These are phyloP conservation scores for Linnemannia elongata DNA, from an alignment of 192 early-diverging fungal species.

Conservation along the genomic window DNA sequence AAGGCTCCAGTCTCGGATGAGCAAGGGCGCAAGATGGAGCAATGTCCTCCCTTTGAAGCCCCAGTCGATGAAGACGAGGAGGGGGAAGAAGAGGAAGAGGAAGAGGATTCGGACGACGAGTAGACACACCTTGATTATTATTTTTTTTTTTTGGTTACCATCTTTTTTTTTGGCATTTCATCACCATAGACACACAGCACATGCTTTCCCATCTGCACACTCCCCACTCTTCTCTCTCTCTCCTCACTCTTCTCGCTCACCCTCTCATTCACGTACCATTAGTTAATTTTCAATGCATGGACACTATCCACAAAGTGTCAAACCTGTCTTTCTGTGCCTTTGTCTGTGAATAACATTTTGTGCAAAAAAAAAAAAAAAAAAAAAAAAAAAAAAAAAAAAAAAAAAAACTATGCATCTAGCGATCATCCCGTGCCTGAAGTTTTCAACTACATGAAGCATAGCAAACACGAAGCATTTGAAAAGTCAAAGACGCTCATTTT, in stretches of 20 bases:
- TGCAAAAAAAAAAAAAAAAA: background rate
- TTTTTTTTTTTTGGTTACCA: background rate
- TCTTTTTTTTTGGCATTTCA: background rate
- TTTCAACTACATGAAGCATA: no score
- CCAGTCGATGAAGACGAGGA: conserved; percentile 2
- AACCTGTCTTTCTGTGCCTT: background rate
- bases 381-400: background rate
- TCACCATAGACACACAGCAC: background rate
- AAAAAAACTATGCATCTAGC: background rate
- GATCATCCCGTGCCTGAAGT: no score
- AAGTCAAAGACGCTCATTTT: no score
- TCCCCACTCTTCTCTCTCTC: background rate
- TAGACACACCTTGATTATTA: no score
- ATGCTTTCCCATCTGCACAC: background rate
- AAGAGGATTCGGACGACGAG: conserved; percentile 21
- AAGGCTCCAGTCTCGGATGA: conserved; percentile 7
- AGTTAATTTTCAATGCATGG: background rate
- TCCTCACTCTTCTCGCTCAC: background rate
- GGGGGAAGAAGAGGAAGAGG: conserved; percentile 1
- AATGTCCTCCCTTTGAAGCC: conserved; percentile 17
- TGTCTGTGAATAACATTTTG: background rate
- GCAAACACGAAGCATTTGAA: no score
- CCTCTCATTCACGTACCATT: background rate
- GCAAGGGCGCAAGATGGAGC: conserved; percentile 11
- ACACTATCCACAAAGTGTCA: background rate